Base-by-base conservation (phyloP, 139 green algal species). In the Gonium pectorale region DNA sequence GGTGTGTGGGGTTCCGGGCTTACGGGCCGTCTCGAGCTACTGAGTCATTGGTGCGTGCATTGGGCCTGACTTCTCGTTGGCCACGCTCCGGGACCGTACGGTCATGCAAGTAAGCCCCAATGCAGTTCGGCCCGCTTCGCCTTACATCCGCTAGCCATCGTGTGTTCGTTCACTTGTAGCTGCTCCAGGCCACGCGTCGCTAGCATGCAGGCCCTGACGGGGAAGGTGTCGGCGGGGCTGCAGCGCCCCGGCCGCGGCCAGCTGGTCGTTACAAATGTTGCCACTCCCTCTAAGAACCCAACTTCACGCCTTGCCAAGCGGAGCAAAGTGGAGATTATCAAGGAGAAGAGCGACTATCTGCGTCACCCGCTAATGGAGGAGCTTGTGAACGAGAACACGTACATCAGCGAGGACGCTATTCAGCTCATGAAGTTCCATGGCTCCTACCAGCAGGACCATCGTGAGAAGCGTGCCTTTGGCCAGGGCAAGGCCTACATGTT, bases 401-500 rank as follows among this genome's bases (percentile, higher is more conserved):
- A 88, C 86, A 98, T 99, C 89, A 95, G 68, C 73, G 96, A 98
- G 88, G 93, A 96, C 2, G 91, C 96, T 11, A 87, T 96, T 86
- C 98, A 99, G 94, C 93, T 99, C 11, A 99, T 99, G 93, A 99
- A 99, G 94, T 99, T 99, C 85, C 98, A 99, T 87, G 98, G 98
- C 67, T 96, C 88, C 82, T 99, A 99, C 83, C 89, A 94, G 95
- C 97, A 99, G 89, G 98, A 99, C 87, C 89, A 99, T 86, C 90
- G 98, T 17, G 98, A 99, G 90, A 95, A 97, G 91, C 93, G 98
- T n/a, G 89, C 93, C 0, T 97, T 97, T 70, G 97, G 97, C 0
- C 35, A 92, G 37, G 97, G 96, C 81, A 99, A 99, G 92, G 92
- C 93, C 9, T 99, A 99, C 86, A 96, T 98, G 92, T 99, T 99